phyloP scores from a whole-genome alignment of 192 early-diverging fungal species.

The Diversispora eburnea region DNA sequence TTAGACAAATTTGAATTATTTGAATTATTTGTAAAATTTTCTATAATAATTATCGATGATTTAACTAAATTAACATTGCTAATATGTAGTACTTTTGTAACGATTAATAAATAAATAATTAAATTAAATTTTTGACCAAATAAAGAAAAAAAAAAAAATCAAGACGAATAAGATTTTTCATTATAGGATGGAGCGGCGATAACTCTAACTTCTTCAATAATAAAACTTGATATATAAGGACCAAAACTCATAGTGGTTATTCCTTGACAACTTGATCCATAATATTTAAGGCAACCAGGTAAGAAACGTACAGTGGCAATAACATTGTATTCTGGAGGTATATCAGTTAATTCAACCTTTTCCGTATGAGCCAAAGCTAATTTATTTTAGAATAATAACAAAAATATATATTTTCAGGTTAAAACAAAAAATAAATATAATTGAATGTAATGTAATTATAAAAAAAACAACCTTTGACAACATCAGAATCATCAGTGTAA shows the following conservation, averaged over 20 bases:
- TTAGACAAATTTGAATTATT: too few species aligned
- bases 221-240: neutral
- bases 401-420: neutral
- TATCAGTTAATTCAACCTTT: neutral
- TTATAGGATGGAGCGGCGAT: neutral
- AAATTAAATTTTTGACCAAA: too few species aligned
- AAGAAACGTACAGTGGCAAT: constrained; percentile 3
- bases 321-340: neutral
- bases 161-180: neutral
- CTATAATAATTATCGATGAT: too few species aligned
- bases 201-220: neutral
- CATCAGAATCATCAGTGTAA: constrained; percentile 14
- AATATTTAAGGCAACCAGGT: constrained; percentile 7
- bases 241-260: constrained; percentile 9
- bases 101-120: too few species aligned
- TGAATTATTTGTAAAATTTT: too few species aligned
- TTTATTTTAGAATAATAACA: neutral
- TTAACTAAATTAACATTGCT: too few species aligned
- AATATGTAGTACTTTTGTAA: too few species aligned
- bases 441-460: neutral
- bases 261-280: neutral
- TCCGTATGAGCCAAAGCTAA: constrained; percentile 2
- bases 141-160: too few species aligned
- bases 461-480: neutral
- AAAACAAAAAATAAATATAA: neutral